Percentiles rank a stretch among this genome's conserved stretches.
phyloP scores from a whole-genome alignment of 2,329 filamentous ascomycete genomes.

The Penicillium sp. region DNA sequence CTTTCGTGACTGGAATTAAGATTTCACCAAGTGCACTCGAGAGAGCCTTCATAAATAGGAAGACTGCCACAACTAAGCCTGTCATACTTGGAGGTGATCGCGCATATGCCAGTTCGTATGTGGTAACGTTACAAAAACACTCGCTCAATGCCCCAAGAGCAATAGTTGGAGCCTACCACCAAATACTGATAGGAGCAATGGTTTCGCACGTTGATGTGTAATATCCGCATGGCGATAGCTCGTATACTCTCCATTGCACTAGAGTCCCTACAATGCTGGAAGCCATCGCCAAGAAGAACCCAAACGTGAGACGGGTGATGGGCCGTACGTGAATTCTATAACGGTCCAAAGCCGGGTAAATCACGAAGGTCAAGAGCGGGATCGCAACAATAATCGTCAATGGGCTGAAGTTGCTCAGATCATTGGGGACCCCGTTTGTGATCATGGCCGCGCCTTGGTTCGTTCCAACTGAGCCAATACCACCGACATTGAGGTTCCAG shows the following conservation, averaged over 20 bases:
- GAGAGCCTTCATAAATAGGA: conserved; percentile 44
- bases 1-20: conserved; percentile 45
- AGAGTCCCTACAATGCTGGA: too few species aligned
- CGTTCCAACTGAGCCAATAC: too few species aligned
- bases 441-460: too few species aligned
- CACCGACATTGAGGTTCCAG: too few species aligned
- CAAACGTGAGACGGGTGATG: too few species aligned
- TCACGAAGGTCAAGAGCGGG: too few species aligned
- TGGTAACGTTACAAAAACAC: conserved; percentile 47
- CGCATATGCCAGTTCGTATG: conserved; percentile 49
- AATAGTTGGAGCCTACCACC: conserved; percentile 44
- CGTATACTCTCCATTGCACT: conserved; percentile 39
- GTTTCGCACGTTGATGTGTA: conserved; percentile 41
- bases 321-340: too few species aligned
- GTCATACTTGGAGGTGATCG: conserved; percentile 46
- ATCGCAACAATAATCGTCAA: too few species aligned
- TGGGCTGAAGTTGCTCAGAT: too few species aligned
- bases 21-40: conserved; percentile 45
- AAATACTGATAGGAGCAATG: conserved; percentile 44
- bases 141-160: conserved; percentile 41
- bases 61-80: conserved; percentile 43
- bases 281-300: too few species aligned
- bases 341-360: too few species aligned
- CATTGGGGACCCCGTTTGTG: too few species aligned
- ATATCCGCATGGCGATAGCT: conserved; percentile 46